Base-by-base conservation (phyloP, 176 grass and related monocot genomes). In the Thalia dealbata region DNA sequence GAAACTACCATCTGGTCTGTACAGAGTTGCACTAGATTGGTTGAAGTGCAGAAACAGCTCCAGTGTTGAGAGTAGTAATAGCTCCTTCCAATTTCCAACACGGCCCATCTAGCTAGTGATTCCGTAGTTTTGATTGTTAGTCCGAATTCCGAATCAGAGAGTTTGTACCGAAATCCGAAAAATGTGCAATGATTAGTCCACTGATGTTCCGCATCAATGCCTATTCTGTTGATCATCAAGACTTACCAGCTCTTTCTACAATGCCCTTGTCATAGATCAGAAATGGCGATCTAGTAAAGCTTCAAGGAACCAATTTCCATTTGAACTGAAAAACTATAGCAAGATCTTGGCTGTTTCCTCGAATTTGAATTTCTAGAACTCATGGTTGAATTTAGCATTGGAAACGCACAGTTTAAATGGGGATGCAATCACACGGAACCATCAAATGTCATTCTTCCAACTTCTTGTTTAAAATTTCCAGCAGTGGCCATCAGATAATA, bases 381-480 rank as follows among this genome's bases (percentile, higher is more conserved):
- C 32, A 38, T 38, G 32, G 32, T 38, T 38, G 32, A 38, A 4
- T 44, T 9, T n/a, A 16, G 6, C 52, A 55, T 15, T 55, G 70
- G 27, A 59, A 81, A 14, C 74, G 77, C 73, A 89, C 81, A 81
- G 81, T 83, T 9, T 78, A 64, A 78, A 67, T 71, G 70, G 54
- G 81, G n/a, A 76, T 83, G 74, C 84, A 81, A 90, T 64, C 80
- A 70, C 75, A 73, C 66, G 19, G 81, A 77, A 81, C 71, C 52
- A 72, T 23, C 78, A 81, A 13, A n/a, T 16, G 65, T 84, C 84
- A 70, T 72, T 70, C 76, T 38, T 69, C 78, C 54, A 86, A 78
- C 38, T 71, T 69, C 63, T 35, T 7, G 22, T 43, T 23, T 42
- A 22, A 50, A 71, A 58, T 76, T 77, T 71, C 42, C 76, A 69